Base-by-base conservation (phyloP, 495 filamentous ascomycete species). In the Hypomontagnella monticulosa region DNA sequence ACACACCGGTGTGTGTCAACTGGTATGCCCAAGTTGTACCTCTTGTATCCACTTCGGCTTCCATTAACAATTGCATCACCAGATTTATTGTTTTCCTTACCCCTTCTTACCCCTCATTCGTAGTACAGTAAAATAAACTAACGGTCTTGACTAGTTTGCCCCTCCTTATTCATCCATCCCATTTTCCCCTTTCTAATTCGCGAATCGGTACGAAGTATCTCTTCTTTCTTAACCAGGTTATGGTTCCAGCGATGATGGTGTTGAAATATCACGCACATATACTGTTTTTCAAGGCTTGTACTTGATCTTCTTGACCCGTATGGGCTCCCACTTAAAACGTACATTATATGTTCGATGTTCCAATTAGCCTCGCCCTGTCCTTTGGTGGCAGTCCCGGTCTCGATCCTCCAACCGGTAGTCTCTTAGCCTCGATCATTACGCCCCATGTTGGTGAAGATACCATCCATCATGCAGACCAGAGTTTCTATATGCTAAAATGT, bases 1-100 rank as follows among this genome's bases (percentile, higher is more conserved):
- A 57, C 16, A 57, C 16, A 18, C 33, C n/a, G 16, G 18, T 12
- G 32, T 37, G 37, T 36, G 63, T 64, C n/a, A n/a, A n/a, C n/a
- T n/a, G n/a, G n/a, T n/a, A n/a, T n/a, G n/a, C n/a, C n/a, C n/a
- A n/a, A n/a, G 46, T 27, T 2, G 23, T 27, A 27, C 23, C 6
- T 18, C 7, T n/a, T 44, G 51, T 62, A 57, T 57, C 52, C 64
- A 67, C 64, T 53, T 42, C 33, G 10, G n/a, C 7, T 32, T 53
- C 34, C 18, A 57, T 55, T 67, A 52, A 46, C 38, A 67, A 67
- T 61, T 57, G 49, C 44, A 61, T 61, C 18, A 60, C 4, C 14
- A 52, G 51, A 33, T 36, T 46, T 27, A 27, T 27, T 27, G 23
- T 27, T 27, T 6, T 40, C 48, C 16, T 2, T 50, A 18, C 19